These are phyloP conservation scores for Talaromyces sp. DNA, from an alignment of 2,329 filamentous ascomycete species.

Conservation along the genomic window DNA sequence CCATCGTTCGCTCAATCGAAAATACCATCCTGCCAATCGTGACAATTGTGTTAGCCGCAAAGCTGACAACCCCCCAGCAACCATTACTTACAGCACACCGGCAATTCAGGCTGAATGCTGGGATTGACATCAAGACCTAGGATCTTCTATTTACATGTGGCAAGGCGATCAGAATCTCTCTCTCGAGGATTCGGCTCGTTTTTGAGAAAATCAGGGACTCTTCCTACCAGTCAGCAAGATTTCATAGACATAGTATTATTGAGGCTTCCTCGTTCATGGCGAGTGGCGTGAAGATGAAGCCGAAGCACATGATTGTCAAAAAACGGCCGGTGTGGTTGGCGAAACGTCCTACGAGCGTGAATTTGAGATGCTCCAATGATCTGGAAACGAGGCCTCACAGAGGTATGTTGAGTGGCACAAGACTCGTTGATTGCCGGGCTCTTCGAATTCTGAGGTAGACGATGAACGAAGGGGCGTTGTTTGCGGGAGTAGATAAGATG, in stretches of 20 bases:
- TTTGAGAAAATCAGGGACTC: slow-evolving; percentile 28
- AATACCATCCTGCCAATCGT: not conserved
- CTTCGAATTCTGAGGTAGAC: too few relatives aligned
- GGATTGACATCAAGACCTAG: slow-evolving; percentile 34
- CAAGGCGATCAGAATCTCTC: slow-evolving; percentile 24
- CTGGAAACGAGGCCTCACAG: slow-evolving; percentile 21
- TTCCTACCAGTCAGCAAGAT: slow-evolving; percentile 30
- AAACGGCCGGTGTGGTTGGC: not conserved
- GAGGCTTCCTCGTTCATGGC: slow-evolving; percentile 23
- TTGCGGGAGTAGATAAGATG: too few relatives aligned
- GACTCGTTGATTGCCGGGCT: too few relatives aligned
- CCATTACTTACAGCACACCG: slow-evolving; percentile 1
- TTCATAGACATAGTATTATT: slow-evolving; percentile 31
- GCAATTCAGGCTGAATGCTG: slow-evolving; percentile 25
- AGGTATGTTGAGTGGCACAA: slow-evolving; percentile 32
- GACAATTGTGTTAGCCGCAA: too few relatives aligned
- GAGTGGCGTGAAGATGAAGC: slow-evolving; percentile 28
- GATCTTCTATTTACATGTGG: slow-evolving; percentile 25
- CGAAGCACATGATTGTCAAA: slow-evolving; percentile 30
- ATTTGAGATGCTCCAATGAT: slow-evolving; percentile 27
- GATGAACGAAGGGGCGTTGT: too few relatives aligned
- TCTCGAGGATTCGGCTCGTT: slow-evolving; percentile 21
- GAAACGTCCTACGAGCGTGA: slow-evolving; percentile 25
- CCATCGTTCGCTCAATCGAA: slow-evolving; percentile 25
- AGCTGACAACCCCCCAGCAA: too few relatives aligned